These are phyloP conservation scores for Actinidia arguta DNA, from an alignment of 179 eudicot genomes.

Conservation along the genomic window DNA sequence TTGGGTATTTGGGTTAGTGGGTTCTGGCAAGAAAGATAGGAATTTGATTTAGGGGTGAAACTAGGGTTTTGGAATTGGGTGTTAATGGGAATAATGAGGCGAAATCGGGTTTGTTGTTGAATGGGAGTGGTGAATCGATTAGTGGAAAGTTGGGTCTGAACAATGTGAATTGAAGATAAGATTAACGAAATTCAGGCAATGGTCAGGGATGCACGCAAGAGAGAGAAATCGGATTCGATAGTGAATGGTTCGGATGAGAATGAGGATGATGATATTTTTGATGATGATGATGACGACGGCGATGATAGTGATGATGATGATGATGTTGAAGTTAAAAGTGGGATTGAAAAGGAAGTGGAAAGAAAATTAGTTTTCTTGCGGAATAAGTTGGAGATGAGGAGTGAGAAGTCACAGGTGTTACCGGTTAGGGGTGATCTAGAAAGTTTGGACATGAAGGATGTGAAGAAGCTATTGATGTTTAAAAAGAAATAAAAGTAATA, in stretches of 20 bases:
- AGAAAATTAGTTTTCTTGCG: slow-evolving; percentile 46
- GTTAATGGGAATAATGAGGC: slow-evolving; percentile 8
- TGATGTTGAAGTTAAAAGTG: slow-evolving; percentile 42
- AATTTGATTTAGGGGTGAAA: slow-evolving; percentile 27
- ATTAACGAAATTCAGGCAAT: slow-evolving; percentile 72
- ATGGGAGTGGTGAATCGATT: slow-evolving; percentile 29
- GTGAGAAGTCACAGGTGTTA: slow-evolving; percentile 33
- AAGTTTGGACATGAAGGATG: slow-evolving; percentile 33
- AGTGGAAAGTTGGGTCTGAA: slow-evolving; percentile 17
- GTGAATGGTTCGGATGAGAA: too few relatives aligned
- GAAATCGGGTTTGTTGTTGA: neutral
- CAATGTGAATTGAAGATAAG: slow-evolving; percentile 50
- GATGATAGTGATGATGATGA: slow-evolving; percentile 31
- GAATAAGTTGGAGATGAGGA: slow-evolving; percentile 34
- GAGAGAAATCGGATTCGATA: slow-evolving; percentile 49
- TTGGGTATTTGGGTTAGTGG: slow-evolving; percentile 49
- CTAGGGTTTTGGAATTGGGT: slow-evolving; percentile 27
- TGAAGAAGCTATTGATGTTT: slow-evolving; percentile 29
- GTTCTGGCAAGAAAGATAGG: slow-evolving; percentile 37
- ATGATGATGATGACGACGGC: too few relatives aligned
- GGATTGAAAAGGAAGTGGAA: slow-evolving; percentile 68
- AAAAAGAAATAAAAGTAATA: slow-evolving; percentile 42
- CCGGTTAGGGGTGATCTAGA: too few relatives aligned
- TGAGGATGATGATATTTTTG: too few relatives aligned
- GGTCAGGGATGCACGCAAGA: slow-evolving; percentile 77